Conservation (phyloP, 768 basidiomycete genomes). For the Amanita molliuscula region DNA sequence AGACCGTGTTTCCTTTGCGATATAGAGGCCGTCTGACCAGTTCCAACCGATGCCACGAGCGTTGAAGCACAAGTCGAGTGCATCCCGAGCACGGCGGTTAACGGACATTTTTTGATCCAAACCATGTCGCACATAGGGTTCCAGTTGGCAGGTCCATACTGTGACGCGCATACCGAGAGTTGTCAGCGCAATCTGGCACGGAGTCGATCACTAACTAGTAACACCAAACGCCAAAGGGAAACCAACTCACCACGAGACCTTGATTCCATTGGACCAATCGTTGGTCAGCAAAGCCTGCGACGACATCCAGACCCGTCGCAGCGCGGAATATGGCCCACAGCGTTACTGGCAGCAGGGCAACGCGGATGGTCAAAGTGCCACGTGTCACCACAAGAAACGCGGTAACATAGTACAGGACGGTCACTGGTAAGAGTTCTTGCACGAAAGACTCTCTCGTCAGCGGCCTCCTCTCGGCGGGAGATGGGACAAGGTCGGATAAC, state of each 20-base stretch:
- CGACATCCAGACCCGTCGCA: constrained; percentile 31
- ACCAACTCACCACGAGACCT: constrained; percentile 28
- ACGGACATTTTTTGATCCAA: not conserved
- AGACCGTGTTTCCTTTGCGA: constrained; percentile 33
- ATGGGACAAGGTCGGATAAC: constrained; percentile 1
- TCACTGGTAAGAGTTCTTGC: constrained; percentile 28
- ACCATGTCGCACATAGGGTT: constrained; percentile 20
- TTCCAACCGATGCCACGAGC: constrained; percentile 54
- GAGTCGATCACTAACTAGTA: not conserved
- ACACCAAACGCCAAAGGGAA: not conserved
- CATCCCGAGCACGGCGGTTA: constrained; percentile 21
- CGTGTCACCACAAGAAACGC: constrained; percentile 44
- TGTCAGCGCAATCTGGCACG: constrained; percentile 24
- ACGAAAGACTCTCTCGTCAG: constrained; percentile 22
- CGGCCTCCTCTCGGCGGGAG: constrained; percentile 22
- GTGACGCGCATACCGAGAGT: constrained; percentile 26
- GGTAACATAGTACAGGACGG: constrained; percentile 37
- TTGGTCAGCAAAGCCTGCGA: constrained; percentile 20
- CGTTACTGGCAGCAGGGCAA: constrained; percentile 39
- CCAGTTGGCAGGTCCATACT: constrained; percentile 28
- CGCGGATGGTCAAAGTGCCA: constrained; percentile 29
- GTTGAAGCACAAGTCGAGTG: constrained; percentile 38
- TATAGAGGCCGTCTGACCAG: constrained; percentile 36
- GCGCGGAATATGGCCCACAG: constrained; percentile 33
- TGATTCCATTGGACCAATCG: constrained; percentile 33